Evolutionary conservation across 257 asterid species (phyloP), one percentile per base, ranked within the genome.

Genomic region (Gardenia jasminoides): DNA sequence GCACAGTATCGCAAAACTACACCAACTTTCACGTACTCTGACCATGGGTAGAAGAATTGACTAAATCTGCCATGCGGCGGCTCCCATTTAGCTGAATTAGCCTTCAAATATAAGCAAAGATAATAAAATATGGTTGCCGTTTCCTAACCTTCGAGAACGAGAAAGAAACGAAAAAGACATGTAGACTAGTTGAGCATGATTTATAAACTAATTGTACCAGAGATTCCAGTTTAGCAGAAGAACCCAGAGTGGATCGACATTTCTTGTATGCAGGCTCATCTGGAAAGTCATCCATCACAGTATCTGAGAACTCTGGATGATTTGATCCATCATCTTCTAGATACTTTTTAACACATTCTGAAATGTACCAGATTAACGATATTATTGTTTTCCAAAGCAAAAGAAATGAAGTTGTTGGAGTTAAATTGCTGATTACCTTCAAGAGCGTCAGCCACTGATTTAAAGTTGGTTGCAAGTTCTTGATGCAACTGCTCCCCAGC

Each of bases 271-370:
- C 97, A 59, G 97, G 91, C 81, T 92, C 97, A 30, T 92, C 90
- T 41, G 90, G 89, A 36, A 89, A 87, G 74, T 88, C 92, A 78
- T 91, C 97, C 82, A 83, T 83, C 46, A 87, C 89, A 50, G 81
- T 79, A 77, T 82, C 85, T 7, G 88, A 80, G 10, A 92, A 84
- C 84, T 86, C 90, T 5, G 86, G 76, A 71, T 87, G 82, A 74
- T 81, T 87, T 10, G 80, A 82, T 44, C 89, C 94, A 26, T 90
- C 94, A 6, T 83, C 93, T 76, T 82, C 80, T 41, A 92, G 71
- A 85, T 92, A 92, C 79, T 92, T 92, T 76, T 77, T 78, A n/a
- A 91, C 94, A 79, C 97, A 92, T 83, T 92, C 97, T 89, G 87
- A 24, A 76, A 84, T 50, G 22, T 11, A 30, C 33, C 26, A 28